A percentile compares a stretch with the other conserved stretches of the same genome.
phyloP scores from a whole-genome alignment of 2,329 filamentous ascomycete genomes.

The Paracorniculantispora psalliotae region DNA sequence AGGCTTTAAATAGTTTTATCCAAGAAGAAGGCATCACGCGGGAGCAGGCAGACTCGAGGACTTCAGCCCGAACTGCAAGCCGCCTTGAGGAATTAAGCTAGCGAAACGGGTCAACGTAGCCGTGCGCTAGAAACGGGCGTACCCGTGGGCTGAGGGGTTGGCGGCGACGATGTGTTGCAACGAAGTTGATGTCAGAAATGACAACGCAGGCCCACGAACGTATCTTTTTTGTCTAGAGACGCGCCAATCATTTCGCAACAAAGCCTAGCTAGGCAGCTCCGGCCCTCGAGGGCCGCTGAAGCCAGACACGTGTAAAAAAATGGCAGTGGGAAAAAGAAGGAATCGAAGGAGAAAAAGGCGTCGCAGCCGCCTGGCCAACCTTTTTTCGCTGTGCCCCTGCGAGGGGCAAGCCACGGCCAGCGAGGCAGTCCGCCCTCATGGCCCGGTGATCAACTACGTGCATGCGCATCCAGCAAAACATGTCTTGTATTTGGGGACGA shows the following conservation, averaged over 20 bases:
- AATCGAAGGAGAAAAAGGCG: background rate
- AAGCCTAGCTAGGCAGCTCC: background rate
- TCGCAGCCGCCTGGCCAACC: background rate
- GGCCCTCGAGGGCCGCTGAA: background rate
- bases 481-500: background rate
- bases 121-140: constrained; percentile 10
- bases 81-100: background rate
- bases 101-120: constrained; percentile 6
- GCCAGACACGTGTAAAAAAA: background rate
- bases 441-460: constrained; percentile 5
- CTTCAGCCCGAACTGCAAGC: background rate
- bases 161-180: background rate
- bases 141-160: constrained; percentile 3
- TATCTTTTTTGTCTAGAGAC: background rate
- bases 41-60: background rate
- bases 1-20: background rate
- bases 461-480: background rate
- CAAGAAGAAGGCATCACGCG: background rate
- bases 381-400: background rate
- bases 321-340: background rate
- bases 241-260: background rate
- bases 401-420: background rate
- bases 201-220: no score
- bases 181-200: constrained; percentile 10
- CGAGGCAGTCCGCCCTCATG: background rate